phyloP scores from a whole-genome alignment of 1,139 yeast genomes.

The Wickerhamomyces sp. region DNA sequence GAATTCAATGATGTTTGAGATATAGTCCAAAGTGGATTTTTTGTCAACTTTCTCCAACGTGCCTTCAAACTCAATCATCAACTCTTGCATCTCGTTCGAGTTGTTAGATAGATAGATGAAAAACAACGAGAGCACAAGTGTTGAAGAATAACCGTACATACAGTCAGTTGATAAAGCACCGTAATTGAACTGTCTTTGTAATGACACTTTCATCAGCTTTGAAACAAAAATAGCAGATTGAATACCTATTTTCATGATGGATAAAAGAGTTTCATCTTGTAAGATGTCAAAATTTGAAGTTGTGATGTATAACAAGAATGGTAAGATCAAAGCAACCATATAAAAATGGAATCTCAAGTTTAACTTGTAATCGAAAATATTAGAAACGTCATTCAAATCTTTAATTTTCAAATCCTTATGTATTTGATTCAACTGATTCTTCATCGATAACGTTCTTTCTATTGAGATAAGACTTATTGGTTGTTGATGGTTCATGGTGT shows the following conservation, averaged over 20 bases:
- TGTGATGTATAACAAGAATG: conserved; percentile 33
- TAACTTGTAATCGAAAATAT: conserved; percentile 34
- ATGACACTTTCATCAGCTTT: conserved; percentile 28
- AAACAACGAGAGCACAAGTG: conserved; percentile 30
- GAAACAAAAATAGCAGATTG: conserved; percentile 32
- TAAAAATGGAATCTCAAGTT: conserved; percentile 34
- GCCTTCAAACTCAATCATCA: conserved; percentile 22
- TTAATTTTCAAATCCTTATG: conserved; percentile 24
- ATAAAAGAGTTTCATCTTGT: conserved; percentile 32
- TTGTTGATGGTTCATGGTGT: conserved; percentile 25
- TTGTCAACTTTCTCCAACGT: conserved; percentile 24
- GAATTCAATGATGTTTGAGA: conserved; percentile 30
- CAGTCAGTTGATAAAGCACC: conserved; percentile 37
- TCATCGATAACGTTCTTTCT: conserved; percentile 32
- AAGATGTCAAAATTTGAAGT: conserved; percentile 24
- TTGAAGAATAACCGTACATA: conserved; percentile 35
- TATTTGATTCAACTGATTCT: conserved; percentile 27
- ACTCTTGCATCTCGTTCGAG: conserved; percentile 24
- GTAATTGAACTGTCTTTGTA: conserved; percentile 30
- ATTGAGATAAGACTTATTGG: conserved; percentile 32
- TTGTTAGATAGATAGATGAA: conserved; percentile 33
- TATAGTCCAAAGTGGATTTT: conserved; percentile 27
- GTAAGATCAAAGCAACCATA: conserved; percentile 33
- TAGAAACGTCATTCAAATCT: conserved; percentile 21
- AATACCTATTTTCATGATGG: conserved; percentile 32